These are phyloP conservation scores for Colletotrichum musicola DNA, from an alignment of 2,329 filamentous ascomycete genomes.

Conservation along the genomic window DNA sequence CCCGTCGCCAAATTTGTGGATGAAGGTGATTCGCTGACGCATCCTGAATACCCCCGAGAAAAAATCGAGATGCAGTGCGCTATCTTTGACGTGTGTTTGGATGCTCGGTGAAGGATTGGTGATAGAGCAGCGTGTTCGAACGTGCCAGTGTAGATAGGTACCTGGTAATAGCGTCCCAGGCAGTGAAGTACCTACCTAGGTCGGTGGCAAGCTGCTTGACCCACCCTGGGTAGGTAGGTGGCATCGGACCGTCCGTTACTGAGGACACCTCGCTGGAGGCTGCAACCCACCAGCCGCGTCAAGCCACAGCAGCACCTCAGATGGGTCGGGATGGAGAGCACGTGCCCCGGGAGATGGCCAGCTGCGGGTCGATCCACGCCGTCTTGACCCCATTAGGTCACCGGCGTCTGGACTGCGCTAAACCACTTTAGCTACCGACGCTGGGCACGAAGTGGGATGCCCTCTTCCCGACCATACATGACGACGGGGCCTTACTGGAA, in stretches of 20 bases:
- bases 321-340: not conserved
- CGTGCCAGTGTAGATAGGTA: not conserved
- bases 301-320: not conserved
- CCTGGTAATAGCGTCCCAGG: too few relatives aligned
- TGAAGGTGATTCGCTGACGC: constrained; percentile 84
- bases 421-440: constrained; percentile 36
- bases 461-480: constrained; percentile 5
- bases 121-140: constrained; percentile 7
- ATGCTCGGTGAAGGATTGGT: constrained; percentile 21
- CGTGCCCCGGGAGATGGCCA: not conserved
- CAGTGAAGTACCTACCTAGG: too few relatives aligned
- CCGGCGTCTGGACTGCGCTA: constrained; percentile 34
- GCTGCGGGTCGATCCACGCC: not conserved
- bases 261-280: constrained; percentile 26
- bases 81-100: constrained; percentile 4
- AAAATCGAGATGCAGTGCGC: not conserved
- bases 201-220: constrained; percentile 1
- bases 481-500: constrained; percentile 19
- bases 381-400: constrained; percentile 30
- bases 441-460: constrained; percentile 31
- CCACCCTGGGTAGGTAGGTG: too few relatives aligned
- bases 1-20: constrained; percentile 73
- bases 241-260: constrained; percentile 17
- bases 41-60: constrained; percentile 56
- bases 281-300: constrained; percentile 5